These are phyloP conservation scores for Penicillium paradoxum DNA, from an alignment of 495 filamentous ascomycete genomes.

Conservation along the genomic window DNA sequence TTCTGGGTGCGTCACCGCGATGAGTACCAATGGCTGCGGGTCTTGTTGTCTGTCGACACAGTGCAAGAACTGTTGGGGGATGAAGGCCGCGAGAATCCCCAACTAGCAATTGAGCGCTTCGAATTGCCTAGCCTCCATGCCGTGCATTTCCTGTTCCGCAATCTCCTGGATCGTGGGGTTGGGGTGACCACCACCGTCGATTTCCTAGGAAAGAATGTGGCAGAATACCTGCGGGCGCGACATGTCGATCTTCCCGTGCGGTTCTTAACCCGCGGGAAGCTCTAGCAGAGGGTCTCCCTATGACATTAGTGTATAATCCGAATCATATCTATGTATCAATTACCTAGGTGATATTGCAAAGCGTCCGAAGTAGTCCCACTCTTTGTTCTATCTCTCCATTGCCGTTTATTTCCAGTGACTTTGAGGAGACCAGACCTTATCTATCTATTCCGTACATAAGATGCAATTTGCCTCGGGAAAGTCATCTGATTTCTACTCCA, in stretches of 20 bases:
- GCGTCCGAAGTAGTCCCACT: no score
- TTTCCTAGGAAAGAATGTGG: slow-evolving; percentile 54
- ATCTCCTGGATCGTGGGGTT: slow-evolving; percentile 51
- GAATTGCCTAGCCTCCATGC: slow-evolving; percentile 40
- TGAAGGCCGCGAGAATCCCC: slow-evolving; percentile 30
- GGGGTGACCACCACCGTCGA: slow-evolving; percentile 46
- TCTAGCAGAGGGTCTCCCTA: slow-evolving; percentile 13
- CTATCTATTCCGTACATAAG: no score
- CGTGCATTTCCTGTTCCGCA: slow-evolving; percentile 54
- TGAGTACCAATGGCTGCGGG: slow-evolving; percentile 49
- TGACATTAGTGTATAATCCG: background rate
- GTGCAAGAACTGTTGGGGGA: slow-evolving; percentile 37
- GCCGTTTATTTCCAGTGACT: no score
- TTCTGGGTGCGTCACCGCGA: slow-evolving; percentile 48
- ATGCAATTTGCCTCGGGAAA: no score
- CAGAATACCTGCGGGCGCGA: slow-evolving; percentile 46
- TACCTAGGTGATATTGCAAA: no score
- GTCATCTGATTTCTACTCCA: no score
- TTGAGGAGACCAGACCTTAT: no score
- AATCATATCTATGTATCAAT: no score
- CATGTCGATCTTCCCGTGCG: slow-evolving; percentile 46
- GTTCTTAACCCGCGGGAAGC: slow-evolving; percentile 35
- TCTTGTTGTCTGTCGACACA: slow-evolving; percentile 36
- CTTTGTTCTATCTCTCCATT: no score
- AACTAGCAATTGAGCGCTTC: slow-evolving; percentile 47